A percentile compares a stretch with the other conserved stretches of the same genome.
Conservation (phyloP, 192 early-diverging fungal species). For the Coemansia sp. region DNA sequence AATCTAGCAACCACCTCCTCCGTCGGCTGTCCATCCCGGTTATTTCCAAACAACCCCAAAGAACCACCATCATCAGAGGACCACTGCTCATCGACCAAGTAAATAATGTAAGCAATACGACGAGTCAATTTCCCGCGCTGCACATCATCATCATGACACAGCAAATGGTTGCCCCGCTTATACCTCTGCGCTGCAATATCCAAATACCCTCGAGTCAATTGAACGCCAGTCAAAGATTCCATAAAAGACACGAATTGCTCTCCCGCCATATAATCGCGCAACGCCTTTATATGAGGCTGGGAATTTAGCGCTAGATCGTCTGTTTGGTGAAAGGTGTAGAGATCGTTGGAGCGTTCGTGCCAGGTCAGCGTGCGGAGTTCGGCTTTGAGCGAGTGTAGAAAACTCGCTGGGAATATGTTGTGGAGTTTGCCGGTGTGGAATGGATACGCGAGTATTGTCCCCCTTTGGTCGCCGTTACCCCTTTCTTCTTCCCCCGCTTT, state of each 20-base stretch:
- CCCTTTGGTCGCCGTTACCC: no score
- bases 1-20: constrained; percentile 45
- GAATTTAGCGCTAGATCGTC: constrained; percentile 60
- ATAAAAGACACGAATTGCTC: constrained; percentile 64
- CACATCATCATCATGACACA: constrained; percentile 80
- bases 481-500: no score
- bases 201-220: constrained; percentile 60
- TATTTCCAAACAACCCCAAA: constrained; percentile 64
- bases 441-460: constrained; percentile 20
- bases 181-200: constrained; percentile 75
- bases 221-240: constrained; percentile 64
- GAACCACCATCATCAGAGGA: constrained; percentile 64
- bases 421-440: constrained; percentile 39
- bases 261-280: constrained; percentile 64
- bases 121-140: constrained; percentile 60
- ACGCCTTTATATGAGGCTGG: constrained; percentile 44
- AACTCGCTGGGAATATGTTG: constrained; percentile 13
- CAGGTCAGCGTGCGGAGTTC: constrained; percentile 32
- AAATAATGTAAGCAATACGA: constrained; percentile 73
- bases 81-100: constrained; percentile 71
- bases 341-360: constrained; percentile 64
- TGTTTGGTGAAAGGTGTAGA: constrained; percentile 74
- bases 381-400: constrained; percentile 21
- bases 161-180: constrained; percentile 61
- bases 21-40: constrained; percentile 57